A percentile compares a stretch with the other conserved stretches of the same genome.
These are phyloP conservation scores for Naganishia vishniacii DNA, from an alignment of 768 basidiomycete genomes.

Conservation along the genomic window DNA sequence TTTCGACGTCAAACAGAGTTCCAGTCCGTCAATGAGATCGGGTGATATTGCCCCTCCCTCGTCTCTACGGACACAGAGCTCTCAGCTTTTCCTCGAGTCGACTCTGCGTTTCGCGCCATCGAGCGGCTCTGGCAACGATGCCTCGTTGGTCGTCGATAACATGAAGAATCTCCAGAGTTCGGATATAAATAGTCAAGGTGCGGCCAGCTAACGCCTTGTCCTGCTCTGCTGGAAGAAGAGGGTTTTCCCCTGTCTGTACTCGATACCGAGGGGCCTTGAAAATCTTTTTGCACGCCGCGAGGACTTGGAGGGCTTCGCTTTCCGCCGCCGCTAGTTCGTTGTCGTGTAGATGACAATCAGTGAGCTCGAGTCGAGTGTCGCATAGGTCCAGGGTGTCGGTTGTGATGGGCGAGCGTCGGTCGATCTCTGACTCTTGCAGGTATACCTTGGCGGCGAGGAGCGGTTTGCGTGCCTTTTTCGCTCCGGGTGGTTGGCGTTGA, in stretches of 20 bases:
- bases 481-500: neutral
- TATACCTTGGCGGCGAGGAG: conserved; percentile 10
- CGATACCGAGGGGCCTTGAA: neutral
- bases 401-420: neutral
- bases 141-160: neutral
- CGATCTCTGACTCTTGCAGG: neutral
- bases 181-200: neutral
- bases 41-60: no score
- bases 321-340: neutral
- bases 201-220: neutral
- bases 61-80: neutral
- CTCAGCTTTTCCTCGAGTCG: neutral
- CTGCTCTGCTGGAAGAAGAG: neutral
- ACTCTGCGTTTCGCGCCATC: neutral
- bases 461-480: neutral
- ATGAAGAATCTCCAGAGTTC: neutral
- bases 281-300: conserved; percentile 1
- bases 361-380: neutral
- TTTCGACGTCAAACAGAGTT: no score
- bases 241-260: neutral
- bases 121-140: neutral
- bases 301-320: conserved; percentile 1
- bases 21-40: neutral
- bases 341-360: neutral
- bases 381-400: neutral